Evolutionary conservation across 805 yeast species (phyloP).

Genomic region (Schwanniomyces pseudopolymorphus): DNA sequence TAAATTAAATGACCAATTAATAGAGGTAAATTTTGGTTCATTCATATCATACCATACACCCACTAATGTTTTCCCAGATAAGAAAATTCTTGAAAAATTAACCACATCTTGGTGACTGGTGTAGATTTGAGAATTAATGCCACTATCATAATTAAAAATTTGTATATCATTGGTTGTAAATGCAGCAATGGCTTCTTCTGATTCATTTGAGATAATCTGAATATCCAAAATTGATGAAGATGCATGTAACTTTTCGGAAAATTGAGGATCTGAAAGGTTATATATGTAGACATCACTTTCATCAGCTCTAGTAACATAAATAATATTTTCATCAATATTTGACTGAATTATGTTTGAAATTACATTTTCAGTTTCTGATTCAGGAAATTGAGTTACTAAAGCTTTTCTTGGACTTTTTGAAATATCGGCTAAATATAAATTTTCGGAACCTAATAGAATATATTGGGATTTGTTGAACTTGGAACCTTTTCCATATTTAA

Average conservation of each 20-base stretch:
- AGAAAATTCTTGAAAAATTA: constrained; percentile 27
- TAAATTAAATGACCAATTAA: constrained; percentile 12
- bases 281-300: constrained; percentile 33
- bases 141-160: constrained; percentile 18
- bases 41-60: constrained; percentile 41
- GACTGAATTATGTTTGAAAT: constrained; percentile 36
- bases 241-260: constrained; percentile 31
- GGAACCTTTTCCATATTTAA: constrained; percentile 10
- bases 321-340: constrained; percentile 23
- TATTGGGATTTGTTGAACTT: constrained; percentile 11
- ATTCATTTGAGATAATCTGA: constrained; percentile 18
- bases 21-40: constrained; percentile 22
- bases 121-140: constrained; percentile 11
- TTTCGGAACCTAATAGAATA: constrained; percentile 25
- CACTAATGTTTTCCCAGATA: constrained; percentile 25
- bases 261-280: constrained; percentile 23
- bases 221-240: constrained; percentile 26
- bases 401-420: constrained; percentile 18
- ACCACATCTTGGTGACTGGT: constrained; percentile 14
- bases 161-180: constrained; percentile 31
- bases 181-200: constrained; percentile 23
- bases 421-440: constrained; percentile 27
- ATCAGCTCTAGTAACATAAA: constrained; percentile 31
- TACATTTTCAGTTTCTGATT: constrained; percentile 29
- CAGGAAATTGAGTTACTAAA: constrained; percentile 29